phyloP scores from a whole-genome alignment of 2,329 filamentous ascomycete species.

The Trichoderma lentiforme region DNA sequence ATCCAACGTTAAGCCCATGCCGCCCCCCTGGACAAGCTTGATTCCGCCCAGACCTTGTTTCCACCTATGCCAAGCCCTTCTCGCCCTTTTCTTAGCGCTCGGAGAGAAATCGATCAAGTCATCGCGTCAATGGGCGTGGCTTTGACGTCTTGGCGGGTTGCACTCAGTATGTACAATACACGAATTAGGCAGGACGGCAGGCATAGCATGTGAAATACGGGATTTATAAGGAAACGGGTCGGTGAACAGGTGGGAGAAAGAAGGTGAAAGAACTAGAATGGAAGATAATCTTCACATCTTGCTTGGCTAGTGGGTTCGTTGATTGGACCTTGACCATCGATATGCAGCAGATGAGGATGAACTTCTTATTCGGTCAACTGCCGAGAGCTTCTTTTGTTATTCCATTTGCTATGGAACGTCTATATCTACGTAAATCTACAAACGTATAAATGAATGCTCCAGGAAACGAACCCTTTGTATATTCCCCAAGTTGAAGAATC shows the following conservation, averaged over 20 bases:
- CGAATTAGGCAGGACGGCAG: background rate
- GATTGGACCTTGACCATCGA: background rate
- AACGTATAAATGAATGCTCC: background rate
- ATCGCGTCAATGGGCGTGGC: background rate
- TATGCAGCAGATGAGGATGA: background rate
- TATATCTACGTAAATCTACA: background rate
- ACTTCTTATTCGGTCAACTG: background rate
- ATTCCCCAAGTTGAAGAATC: background rate
- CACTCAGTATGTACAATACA: background rate
- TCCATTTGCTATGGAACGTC: background rate
- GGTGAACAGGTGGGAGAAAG: background rate
- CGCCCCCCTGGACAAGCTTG: background rate
- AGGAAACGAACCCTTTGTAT: background rate
- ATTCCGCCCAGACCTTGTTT: background rate
- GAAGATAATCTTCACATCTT: background rate
- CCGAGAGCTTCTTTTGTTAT: background rate
- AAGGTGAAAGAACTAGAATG: background rate
- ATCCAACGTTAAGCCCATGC: background rate
- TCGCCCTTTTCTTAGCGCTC: background rate
- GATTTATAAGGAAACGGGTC: too few relatives aligned
- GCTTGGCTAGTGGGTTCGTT: background rate
- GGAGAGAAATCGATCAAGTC: background rate
- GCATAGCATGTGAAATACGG: too few relatives aligned
- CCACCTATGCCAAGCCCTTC: background rate
- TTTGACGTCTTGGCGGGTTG: background rate